These are phyloP conservation scores for Sarocladium strictum DNA, from an alignment of 2,329 filamentous ascomycete species.

Conservation along the genomic window DNA sequence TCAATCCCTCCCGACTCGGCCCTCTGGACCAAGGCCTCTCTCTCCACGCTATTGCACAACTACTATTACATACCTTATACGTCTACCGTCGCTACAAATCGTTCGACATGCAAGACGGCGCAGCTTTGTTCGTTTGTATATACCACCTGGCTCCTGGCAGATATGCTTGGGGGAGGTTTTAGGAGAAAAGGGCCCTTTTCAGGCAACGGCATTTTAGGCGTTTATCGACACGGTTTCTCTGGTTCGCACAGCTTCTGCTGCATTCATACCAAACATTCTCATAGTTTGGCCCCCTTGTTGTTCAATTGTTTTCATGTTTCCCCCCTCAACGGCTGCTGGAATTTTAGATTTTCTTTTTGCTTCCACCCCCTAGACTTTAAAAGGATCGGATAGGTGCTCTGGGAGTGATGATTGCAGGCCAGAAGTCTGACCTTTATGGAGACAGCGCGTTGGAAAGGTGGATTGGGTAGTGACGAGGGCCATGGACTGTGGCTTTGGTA, in stretches of 20 bases:
- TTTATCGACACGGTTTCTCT: background rate
- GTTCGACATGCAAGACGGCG: background rate
- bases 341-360: background rate
- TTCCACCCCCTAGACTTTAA: background rate
- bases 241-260: background rate
- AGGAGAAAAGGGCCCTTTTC: background rate
- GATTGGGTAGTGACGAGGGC: too few species aligned
- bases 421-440: too few species aligned
- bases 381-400: background rate
- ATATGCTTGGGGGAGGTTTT: background rate
- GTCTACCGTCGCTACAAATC: background rate
- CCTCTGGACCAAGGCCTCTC: background rate
- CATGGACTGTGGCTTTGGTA: background rate
- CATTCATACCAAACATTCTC: background rate
- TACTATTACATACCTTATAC: background rate
- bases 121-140: background rate
- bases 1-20: background rate
- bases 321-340: background rate
- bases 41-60: background rate
- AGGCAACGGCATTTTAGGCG: background rate
- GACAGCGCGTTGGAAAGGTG: too few species aligned
- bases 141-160: background rate
- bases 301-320: background rate
- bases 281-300: background rate
- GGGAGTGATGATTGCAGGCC: background rate